Base-by-base conservation (phyloP, 768 basidiomycete species). In the Daedalea quercina region DNA sequence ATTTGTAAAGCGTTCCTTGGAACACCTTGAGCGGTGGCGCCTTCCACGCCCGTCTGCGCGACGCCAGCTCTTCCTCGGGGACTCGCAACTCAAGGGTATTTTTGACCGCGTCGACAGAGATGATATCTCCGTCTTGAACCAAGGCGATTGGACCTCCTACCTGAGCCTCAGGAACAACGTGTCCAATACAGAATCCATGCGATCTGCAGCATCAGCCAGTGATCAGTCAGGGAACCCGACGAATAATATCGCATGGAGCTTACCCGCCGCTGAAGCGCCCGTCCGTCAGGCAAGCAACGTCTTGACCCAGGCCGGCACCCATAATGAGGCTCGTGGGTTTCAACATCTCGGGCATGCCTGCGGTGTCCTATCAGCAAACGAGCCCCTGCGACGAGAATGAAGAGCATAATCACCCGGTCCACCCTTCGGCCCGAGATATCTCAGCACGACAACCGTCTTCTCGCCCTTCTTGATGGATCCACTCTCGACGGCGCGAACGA, bases 311-410 rank as follows among this genome's bases (percentile, higher is more conserved):
- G 11, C 96, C 96, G 12, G 96, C 96, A 51, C 96, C 96, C 91
- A 99, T 98, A 69, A 99, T 94, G 64, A 98, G 68, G 73, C 90
- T 91, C 28, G 95, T 98, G 23, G 94, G 94, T 68, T 97, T 97
- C 54, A 98, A 78, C 96, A 99, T 99, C 75, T 99, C 96, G 47
- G 94, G 95, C 95, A 99, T 99, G 57, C 94, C 93, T 87, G 64
- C 43, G 51, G 37, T 15, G 37, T 40, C 37, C 17, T 40, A 40
- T 40, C 37, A 53, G 52, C 47, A 54, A 47, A 55, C 50, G 44
- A 50, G 60, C 24, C 11, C 25, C 49, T 15, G 54, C 50, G 35
- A 43, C 28, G 15, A 34, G 31, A 19, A 49, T 26, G 43, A 25
- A 28, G 25, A 25, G 40, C 12, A 15, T 48, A 44, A 44, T 37